Evolutionary conservation across 108 stramenopile genomes (phyloP).

Genomic region (Nitzschia palea): DNA sequence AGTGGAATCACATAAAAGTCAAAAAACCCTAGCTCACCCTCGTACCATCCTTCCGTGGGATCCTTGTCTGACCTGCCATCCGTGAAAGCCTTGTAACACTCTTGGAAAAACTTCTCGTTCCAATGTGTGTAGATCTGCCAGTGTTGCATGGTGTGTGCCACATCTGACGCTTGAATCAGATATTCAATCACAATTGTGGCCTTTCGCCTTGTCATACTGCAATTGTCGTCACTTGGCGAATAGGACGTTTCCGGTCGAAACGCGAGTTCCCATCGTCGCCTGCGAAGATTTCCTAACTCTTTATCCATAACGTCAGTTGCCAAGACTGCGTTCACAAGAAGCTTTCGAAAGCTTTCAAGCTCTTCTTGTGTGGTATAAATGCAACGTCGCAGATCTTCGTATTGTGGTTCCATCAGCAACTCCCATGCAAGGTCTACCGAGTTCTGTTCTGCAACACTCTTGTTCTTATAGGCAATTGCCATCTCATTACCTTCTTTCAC

Average conservation of each 20-base stretch:
- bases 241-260: slow-evolving; percentile 13
- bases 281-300: slow-evolving; percentile 23
- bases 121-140: slow-evolving; percentile 57
- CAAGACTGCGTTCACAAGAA: slow-evolving; percentile 43
- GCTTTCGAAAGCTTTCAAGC: slow-evolving; percentile 30
- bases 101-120: slow-evolving; percentile 59
- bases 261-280: slow-evolving; percentile 45
- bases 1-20: slow-evolving; percentile 64
- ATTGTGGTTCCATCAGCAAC: slow-evolving; percentile 37
- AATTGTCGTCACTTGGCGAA: not conserved
- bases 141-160: slow-evolving; percentile 65
- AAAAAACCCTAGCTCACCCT: slow-evolving; percentile 62
- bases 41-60: slow-evolving; percentile 57
- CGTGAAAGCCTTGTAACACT: slow-evolving; percentile 47
- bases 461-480: slow-evolving; percentile 27
- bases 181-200: slow-evolving; percentile 53
- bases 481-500: slow-evolving; percentile 36
- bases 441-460: slow-evolving; percentile 46
- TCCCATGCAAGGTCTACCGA: slow-evolving; percentile 40
- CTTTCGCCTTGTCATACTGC: slow-evolving; percentile 24
- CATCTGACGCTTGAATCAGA: slow-evolving; percentile 56
- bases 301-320: slow-evolving; percentile 53
- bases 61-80: slow-evolving; percentile 45
- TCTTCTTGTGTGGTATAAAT: slow-evolving; percentile 37
- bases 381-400: slow-evolving; percentile 14